A percentile compares a stretch with the other conserved stretches of the same genome.
phyloP scores from a whole-genome alignment of 2,329 filamentous ascomycete genomes.

The Colletotrichum tabaci region DNA sequence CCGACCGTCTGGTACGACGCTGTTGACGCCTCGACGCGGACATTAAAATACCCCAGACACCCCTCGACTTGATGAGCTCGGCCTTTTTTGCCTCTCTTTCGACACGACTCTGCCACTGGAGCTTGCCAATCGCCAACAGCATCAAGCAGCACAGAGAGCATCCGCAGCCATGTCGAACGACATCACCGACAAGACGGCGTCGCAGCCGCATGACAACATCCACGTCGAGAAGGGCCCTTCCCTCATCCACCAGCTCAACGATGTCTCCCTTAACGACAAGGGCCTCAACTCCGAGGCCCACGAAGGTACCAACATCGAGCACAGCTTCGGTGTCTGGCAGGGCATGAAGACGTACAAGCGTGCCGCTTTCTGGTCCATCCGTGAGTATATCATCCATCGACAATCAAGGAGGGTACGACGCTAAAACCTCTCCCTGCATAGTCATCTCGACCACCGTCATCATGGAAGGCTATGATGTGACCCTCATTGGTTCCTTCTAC shows the following conservation, averaged over 20 bases:
- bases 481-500: constrained; percentile 62
- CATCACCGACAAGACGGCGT: constrained; percentile 19
- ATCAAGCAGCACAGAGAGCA: constrained; percentile 21
- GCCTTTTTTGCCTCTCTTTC: constrained; percentile 13
- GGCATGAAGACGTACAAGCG: constrained; percentile 58
- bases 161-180: constrained; percentile 34
- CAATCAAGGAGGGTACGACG: no score
- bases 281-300: constrained; percentile 55
- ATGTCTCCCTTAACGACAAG: constrained; percentile 55
- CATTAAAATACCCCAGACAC: constrained; percentile 31
- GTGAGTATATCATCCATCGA: constrained; percentile 48
- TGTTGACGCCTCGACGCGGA: constrained; percentile 22
- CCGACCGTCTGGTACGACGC: constrained; percentile 30
- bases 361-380: constrained; percentile 57
- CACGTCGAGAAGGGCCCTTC: constrained; percentile 50
- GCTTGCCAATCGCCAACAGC: constrained; percentile 26
- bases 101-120: constrained; percentile 31
- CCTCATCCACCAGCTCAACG: constrained; percentile 50
- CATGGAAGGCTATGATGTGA: constrained; percentile 67
- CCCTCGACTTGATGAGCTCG: constrained; percentile 6
- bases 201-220: constrained; percentile 42
- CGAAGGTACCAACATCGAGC: constrained; percentile 55
- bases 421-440: constrained; percentile 30
- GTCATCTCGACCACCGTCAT: constrained; percentile 62
- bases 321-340: constrained; percentile 53